Evolutionary conservation across 345 rosid genomes (phyloP), one percentile per base, ranked within the genome.

Genomic region (Eucalyptus victrix): DNA sequence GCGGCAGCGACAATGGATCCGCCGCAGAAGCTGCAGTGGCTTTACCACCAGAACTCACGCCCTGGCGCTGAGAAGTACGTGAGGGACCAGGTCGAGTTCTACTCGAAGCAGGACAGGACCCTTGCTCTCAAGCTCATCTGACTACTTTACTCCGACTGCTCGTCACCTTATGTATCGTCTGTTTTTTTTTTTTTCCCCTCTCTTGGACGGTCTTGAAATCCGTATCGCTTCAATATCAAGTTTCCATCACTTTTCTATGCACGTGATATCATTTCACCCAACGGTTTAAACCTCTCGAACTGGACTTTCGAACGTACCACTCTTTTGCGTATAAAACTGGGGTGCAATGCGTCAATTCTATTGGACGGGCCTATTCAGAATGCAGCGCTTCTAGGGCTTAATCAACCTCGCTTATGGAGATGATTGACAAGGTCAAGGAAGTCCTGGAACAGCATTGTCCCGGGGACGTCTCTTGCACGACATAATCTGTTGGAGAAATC

Each of bases 401-500:
- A n/a, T n/a, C n/a, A n/a, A n/a, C n/a, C n/a, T n/a, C n/a, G n/a
- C 91, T 44, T 18, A 19, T 5, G 65, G 14, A 12, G 7, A 28
- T 94, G 65, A 95, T 95, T 30, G 96, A 96, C 93, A 94, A 93
- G 92, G 95, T 96, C 94, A 96, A 97, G 89, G 5, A 32, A 4
- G 97, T 96, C 69, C 91, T 97, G 85, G 97, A 96, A 91, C 28
- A 67, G 2, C 91, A 94, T 5, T 95, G 97, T 90, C 98, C 96
- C 0, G 95, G 97, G 23, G 93, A 92, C 15, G 98, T 96, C 90
- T 97, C 99, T 47, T 96, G 98, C 54, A 93, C 99, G 98, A 95
- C 72, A 95, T 96, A 72, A 97, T 97, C 90, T n/a, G n/a, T n/a
- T n/a, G n/a, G n/a, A n/a, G n/a, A n/a, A n/a, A n/a, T n/a, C n/a